phyloP scores from a whole-genome alignment of 805 yeast genomes.

The Candida odintsovae region DNA sequence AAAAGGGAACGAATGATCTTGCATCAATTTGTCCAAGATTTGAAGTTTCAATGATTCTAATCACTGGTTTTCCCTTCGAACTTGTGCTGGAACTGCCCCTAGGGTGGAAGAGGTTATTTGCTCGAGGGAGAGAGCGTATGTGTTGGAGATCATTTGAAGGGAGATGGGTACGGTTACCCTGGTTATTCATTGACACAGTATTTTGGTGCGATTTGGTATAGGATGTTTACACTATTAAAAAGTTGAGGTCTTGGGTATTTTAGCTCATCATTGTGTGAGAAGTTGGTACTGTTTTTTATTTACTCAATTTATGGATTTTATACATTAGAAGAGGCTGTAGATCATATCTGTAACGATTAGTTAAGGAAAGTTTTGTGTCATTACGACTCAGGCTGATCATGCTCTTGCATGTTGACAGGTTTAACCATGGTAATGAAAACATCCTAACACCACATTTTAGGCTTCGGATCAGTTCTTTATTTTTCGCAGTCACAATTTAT shows the following conservation, averaged over 20 bases:
- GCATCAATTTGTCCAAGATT: background rate
- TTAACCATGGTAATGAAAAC: background rate
- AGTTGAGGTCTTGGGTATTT: too few species aligned
- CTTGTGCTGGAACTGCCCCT: background rate
- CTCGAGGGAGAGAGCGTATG: background rate
- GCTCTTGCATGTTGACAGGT: background rate
- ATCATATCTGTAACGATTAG: too few species aligned
- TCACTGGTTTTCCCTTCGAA: background rate
- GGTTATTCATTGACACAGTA: too few species aligned
- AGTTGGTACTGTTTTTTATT: too few species aligned
- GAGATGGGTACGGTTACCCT: background rate
- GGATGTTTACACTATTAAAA: too few species aligned
- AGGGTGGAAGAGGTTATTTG: background rate
- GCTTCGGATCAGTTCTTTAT: too few species aligned
- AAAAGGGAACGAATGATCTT: background rate
- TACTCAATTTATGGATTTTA: too few species aligned
- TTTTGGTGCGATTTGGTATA: too few species aligned
- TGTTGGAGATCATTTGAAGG: background rate
- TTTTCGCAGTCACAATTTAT: background rate
- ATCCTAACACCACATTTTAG: background rate
- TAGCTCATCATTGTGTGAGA: too few species aligned
- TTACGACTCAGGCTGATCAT: background rate
- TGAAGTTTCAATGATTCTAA: background rate
- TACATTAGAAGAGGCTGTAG: too few species aligned
- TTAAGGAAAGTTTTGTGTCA: background rate